A percentile compares a stretch with the other conserved stretches of the same genome.
These are phyloP conservation scores for Tulasnella sp. DNA, from an alignment of 768 basidiomycete species.

Conservation along the genomic window DNA sequence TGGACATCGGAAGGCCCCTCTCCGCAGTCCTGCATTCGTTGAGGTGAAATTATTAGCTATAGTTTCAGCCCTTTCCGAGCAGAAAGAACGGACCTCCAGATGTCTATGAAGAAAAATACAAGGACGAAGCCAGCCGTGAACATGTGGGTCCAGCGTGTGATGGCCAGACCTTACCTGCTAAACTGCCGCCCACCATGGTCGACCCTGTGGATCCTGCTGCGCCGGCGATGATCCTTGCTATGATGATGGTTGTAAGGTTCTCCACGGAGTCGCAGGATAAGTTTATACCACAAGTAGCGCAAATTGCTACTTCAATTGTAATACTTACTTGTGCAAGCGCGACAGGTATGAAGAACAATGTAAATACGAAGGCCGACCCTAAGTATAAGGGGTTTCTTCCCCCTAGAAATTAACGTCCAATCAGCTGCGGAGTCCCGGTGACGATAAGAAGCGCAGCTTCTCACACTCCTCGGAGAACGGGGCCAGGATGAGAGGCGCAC, in stretches of 20 bases:
- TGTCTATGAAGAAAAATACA: background rate
- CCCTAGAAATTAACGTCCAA: background rate
- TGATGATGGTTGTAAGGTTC: constrained; percentile 49
- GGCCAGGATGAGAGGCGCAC: constrained; percentile 50
- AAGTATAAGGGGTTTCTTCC: constrained; percentile 29
- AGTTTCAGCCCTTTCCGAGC: too few species aligned
- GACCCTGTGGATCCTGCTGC: constrained; percentile 27
- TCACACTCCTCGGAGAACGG: constrained; percentile 59
- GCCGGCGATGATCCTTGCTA: constrained; percentile 55
- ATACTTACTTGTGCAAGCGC: constrained; percentile 22
- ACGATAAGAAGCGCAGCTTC: background rate
- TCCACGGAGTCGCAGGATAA: constrained; percentile 25
- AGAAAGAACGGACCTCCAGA: background rate
- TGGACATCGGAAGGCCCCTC: constrained; percentile 66
- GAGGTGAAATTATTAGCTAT: too few species aligned
- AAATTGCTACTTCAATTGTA: background rate
- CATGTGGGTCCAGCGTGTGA: constrained; percentile 22
- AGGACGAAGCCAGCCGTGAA: too few species aligned
- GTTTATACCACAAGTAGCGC: background rate
- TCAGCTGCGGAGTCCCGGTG: background rate
- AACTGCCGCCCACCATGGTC: constrained; percentile 30
- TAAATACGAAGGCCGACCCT: constrained; percentile 38
- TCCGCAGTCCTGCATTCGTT: constrained; percentile 27
- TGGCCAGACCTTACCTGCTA: constrained; percentile 27
- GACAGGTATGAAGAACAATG: constrained; percentile 39